These are phyloP conservation scores for Sugiyamaella boreocaroliniensis DNA, from an alignment of 805 yeast genomes.

Conservation along the genomic window DNA sequence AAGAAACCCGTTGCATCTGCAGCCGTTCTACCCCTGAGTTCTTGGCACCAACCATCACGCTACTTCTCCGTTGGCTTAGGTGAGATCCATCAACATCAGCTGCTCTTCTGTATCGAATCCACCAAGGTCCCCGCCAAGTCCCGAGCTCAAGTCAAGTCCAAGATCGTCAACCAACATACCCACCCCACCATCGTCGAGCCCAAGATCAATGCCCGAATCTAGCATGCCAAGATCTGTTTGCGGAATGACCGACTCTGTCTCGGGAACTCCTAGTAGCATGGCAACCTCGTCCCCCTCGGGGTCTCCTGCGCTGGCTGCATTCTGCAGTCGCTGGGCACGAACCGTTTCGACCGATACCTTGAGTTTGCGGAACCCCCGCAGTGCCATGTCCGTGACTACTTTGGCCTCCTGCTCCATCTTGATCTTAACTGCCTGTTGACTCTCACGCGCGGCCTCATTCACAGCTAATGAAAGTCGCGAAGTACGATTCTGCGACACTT, in stretches of 20 bases:
- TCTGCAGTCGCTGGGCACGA: neutral
- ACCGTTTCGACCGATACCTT: neutral
- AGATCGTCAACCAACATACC: conserved; percentile 1
- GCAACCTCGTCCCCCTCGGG: neutral
- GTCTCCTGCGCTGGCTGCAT: neutral
- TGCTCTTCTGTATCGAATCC: conserved; percentile 9
- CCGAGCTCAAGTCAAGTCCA: neutral
- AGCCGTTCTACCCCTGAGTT: too few relatives aligned
- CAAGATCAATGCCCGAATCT: neutral
- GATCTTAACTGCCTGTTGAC: too few relatives aligned
- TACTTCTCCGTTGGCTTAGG: too few relatives aligned
- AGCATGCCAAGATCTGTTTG: neutral
- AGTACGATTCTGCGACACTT: neutral
- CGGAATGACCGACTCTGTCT: neutral
- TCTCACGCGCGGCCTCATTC: too few relatives aligned
- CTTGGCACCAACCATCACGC: too few relatives aligned
- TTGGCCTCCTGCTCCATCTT: neutral
- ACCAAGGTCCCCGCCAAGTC: conserved; percentile 1
- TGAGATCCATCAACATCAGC: conserved; percentile 10
- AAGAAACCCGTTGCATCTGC: too few relatives aligned
- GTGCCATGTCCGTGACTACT: neutral
- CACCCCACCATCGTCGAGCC: neutral
- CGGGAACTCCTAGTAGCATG: neutral
- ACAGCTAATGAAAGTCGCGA: too few relatives aligned
- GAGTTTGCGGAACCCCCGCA: neutral